Evolutionary conservation across 306 rosid species (phyloP).

Genomic region (Citrullus mucosospermus): DNA sequence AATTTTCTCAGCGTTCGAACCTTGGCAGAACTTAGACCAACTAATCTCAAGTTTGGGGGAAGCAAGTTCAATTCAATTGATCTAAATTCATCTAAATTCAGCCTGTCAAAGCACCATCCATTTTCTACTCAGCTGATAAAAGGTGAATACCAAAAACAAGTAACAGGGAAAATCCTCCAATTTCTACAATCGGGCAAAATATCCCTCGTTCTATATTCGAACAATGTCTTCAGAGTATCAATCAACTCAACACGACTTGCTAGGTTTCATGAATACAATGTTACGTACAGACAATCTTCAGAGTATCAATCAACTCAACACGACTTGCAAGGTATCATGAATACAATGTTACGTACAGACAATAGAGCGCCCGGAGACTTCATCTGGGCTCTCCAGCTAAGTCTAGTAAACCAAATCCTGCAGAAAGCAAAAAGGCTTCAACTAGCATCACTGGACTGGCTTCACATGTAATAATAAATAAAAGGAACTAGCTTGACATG

Average conservation of each 20-base stretch:
- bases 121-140: too few species aligned
- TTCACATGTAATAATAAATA: background rate
- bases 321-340: background rate
- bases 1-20: too few species aligned
- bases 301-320: background rate
- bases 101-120: too few species aligned
- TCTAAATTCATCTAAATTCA: too few species aligned
- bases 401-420: background rate
- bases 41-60: too few species aligned
- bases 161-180: background rate
- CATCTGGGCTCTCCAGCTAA: background rate
- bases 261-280: background rate
- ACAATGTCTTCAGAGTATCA: background rate
- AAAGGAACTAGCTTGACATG: background rate
- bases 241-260: background rate
- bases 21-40: too few species aligned
- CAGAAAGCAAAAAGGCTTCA: background rate
- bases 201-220: background rate
- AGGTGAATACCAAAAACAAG: background rate
- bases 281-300: background rate
- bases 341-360: background rate
- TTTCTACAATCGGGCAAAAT: background rate
- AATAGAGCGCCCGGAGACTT: background rate
- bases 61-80: too few species aligned
- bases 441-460: background rate